These are phyloP conservation scores for Monotropa hypopitys DNA, from an alignment of 179 eudicot species.

Conservation along the genomic window DNA sequence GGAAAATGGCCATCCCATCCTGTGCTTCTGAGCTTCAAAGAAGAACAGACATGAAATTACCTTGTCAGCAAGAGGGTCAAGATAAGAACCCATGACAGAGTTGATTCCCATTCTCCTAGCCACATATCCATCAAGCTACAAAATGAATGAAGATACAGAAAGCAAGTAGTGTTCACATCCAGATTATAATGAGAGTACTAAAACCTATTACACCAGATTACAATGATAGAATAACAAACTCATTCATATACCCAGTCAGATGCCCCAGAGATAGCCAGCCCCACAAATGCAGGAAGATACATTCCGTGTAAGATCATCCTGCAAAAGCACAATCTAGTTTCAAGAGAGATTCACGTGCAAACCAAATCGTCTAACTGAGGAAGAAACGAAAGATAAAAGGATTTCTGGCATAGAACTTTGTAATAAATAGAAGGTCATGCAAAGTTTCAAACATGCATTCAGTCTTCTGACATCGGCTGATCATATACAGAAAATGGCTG, in stretches of 20 bases:
- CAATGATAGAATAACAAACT: neutral
- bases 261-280: constrained; percentile 79
- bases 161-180: neutral
- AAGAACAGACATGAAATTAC: constrained; percentile 20
- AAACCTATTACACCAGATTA: neutral
- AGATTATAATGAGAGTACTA: neutral
- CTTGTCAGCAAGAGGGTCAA: constrained; percentile 99
- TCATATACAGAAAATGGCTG: neutral
- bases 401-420: neutral
- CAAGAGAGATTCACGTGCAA: neutral
- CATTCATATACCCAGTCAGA: constrained; percentile 81
- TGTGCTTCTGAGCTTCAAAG: neutral
- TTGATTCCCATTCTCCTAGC: constrained; percentile 92
- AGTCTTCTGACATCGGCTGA: neutral
- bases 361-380: neutral
- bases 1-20: neutral
- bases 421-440: neutral
- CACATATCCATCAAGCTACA: constrained; percentile 46
- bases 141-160: neutral
- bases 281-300: constrained; percentile 85
- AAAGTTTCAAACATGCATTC: neutral
- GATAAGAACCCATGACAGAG: constrained; percentile 90
- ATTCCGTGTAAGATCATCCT: constrained; percentile 93
- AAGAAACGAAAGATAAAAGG: neutral
- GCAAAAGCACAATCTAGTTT: constrained; percentile 17